These are phyloP conservation scores for Globisporangium polare DNA, from an alignment of 352 stramenopile species.

Conservation along the genomic window DNA sequence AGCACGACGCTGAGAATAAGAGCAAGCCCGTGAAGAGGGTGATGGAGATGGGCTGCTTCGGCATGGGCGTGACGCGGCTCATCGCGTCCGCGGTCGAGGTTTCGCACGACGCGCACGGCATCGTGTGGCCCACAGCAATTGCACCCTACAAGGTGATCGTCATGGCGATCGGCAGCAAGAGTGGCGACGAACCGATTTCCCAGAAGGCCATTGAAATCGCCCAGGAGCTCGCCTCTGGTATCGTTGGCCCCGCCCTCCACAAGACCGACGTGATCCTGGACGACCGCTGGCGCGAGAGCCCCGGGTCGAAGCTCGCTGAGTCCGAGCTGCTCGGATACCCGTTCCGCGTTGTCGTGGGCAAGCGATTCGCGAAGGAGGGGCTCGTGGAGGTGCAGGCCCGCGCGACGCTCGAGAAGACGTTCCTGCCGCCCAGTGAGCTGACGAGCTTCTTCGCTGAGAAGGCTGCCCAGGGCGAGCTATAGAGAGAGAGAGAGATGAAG, in stretches of 20 bases:
- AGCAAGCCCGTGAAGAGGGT: constrained; percentile 35
- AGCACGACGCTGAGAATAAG: constrained; percentile 30
- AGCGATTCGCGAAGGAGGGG: constrained; percentile 67
- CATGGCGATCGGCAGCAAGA: constrained; percentile 68
- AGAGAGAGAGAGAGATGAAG: constrained; percentile 5
- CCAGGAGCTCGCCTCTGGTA: constrained; percentile 34
- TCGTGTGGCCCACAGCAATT: constrained; percentile 79
- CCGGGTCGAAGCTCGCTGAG: constrained; percentile 77
- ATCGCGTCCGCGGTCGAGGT: constrained; percentile 80
- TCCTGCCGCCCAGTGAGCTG: constrained; percentile 42
- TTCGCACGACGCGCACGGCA: constrained; percentile 70
- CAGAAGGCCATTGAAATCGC: constrained; percentile 48
- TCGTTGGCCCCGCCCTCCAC: constrained; percentile 21
- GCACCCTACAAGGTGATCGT: constrained; percentile 80
- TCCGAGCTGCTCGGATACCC: constrained; percentile 85
- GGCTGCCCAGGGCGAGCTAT: constrained; percentile 14
- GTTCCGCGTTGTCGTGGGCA: constrained; percentile 83
- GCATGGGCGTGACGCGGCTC: constrained; percentile 80
- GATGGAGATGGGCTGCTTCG: constrained; percentile 89
- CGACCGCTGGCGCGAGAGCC: constrained; percentile 78
- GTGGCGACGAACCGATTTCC: constrained; percentile 39
- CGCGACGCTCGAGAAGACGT: constrained; percentile 59
- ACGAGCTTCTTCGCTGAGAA: constrained; percentile 31
- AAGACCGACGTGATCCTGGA: constrained; percentile 75
- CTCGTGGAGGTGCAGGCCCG: constrained; percentile 74